Evolutionary conservation across 176 grass and related monocot genomes (phyloP), one percentile per base, ranked within the genome.

Genomic region (Juncus inflexus): DNA sequence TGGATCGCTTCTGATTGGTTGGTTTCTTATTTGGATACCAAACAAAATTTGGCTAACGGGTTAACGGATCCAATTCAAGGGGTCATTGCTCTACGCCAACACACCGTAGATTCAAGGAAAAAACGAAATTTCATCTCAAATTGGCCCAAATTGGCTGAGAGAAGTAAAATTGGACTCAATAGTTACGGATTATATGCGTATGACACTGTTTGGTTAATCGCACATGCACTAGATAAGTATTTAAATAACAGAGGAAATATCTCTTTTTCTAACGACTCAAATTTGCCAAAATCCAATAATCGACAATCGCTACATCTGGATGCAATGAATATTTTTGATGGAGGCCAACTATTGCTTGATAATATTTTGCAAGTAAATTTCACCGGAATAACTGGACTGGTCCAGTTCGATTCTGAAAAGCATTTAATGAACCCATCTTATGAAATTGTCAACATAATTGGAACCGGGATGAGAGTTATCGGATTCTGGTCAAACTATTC

Each of bases 1-100:
- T 96, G 91, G 91, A 96, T 96, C 73, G 87, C 79, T 58, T 90
- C 87, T 53, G 91, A 96, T 76, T 96, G 91, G 87, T 85, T 96
- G 66, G 65, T 75, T 49, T 76, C 87, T 49, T 61, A 63, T 15
- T 57, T 96, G 1, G 91, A 96, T 71, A 83, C 91, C 15, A 13
- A 47, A n/a, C 16, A 0, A 37, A 74, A 52, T 71, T 53, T 28
- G 12, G 58, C 62, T 39, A 60, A 37, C 19, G 73, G 71, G 37
- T 61, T 77, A 19, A 55, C 83, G 57, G 54, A 63, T 76, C 63
- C 69, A 52, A 78, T 88, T 77, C 91, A 96, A 83, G 91, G 91
- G 67, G 79, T 88, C 76, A 3, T 96, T 54, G 61, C 79, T 55
- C 69, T 96, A 65, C 91, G 91, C 15, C 81, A 83, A 41, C 91